Percentiles rank a stretch among this genome's conserved stretches.
Evolutionary conservation across 352 stramenopile genomes (phyloP).

Genomic region (Globisporangium orthogonon): DNA sequence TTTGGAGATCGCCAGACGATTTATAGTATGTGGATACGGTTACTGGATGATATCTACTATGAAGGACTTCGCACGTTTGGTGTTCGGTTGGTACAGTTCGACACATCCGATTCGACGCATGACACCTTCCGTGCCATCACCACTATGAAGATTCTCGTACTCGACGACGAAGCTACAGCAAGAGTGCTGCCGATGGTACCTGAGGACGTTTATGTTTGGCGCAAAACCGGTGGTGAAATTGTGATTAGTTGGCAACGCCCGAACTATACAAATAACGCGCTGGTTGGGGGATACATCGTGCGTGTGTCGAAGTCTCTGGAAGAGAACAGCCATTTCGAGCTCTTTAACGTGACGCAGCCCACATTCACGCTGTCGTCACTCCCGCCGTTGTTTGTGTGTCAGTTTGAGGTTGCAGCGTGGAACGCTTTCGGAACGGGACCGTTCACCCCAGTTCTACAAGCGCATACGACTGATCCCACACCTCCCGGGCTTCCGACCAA

Average conservation of each 20-base stretch:
- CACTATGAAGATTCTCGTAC: constrained; percentile 26
- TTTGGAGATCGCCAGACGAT: constrained; percentile 32
- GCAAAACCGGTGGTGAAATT: constrained; percentile 43
- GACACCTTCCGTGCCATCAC: constrained; percentile 10
- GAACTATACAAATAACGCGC: not conserved
- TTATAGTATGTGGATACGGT: constrained; percentile 26
- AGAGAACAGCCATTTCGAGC: constrained; percentile 11
- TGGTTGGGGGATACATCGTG: constrained; percentile 29
- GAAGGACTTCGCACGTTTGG: constrained; percentile 28
- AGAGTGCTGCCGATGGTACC: constrained; percentile 20
- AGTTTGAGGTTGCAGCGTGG: constrained; percentile 37
- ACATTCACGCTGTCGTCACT: constrained; percentile 38
- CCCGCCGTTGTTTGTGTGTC: constrained; percentile 20
- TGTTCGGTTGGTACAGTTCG: constrained; percentile 29
- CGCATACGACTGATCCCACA: constrained; percentile 25
- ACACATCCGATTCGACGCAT: not conserved
- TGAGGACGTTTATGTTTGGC: constrained; percentile 5
- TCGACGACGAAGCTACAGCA: constrained; percentile 38
- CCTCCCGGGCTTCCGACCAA: constrained; percentile 19
- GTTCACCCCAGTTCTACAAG: constrained; percentile 18
- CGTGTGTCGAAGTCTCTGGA: constrained; percentile 14
- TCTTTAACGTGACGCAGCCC: constrained; percentile 33
- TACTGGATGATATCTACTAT: constrained; percentile 45
- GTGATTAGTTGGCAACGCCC: constrained; percentile 23
- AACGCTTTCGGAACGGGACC: constrained; percentile 35